These are phyloP conservation scores for Penicillium dipodomyicola DNA, from an alignment of 495 filamentous ascomycete genomes.

Conservation along the genomic window DNA sequence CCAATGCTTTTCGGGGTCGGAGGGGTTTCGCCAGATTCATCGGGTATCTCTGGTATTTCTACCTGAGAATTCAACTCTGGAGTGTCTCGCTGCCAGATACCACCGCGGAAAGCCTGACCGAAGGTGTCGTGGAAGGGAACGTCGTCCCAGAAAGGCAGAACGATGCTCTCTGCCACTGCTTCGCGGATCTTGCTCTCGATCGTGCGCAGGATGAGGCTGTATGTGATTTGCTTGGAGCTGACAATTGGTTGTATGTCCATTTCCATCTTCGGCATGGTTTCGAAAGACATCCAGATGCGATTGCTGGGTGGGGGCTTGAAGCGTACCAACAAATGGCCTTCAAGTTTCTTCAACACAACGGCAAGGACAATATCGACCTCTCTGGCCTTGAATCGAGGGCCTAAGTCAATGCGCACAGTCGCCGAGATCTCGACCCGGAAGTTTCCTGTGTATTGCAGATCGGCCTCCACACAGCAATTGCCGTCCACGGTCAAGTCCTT, in stretches of 20 bases:
- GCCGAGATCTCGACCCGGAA: constrained; percentile 87
- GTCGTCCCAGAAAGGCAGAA: constrained; percentile 96
- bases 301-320: constrained; percentile 97
- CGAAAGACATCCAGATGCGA: constrained; percentile 90
- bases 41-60: constrained; percentile 55
- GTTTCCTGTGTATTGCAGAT: constrained; percentile 83
- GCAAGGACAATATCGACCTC: constrained; percentile 89
- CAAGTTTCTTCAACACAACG: constrained; percentile 77
- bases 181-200: constrained; percentile 94
- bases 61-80: constrained; percentile 44
- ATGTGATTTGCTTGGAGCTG: constrained; percentile 92
- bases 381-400: constrained; percentile 79
- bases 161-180: constrained; percentile 86
- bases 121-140: constrained; percentile 81
- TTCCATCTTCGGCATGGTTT: constrained; percentile 86
- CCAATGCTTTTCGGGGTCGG: constrained; percentile 38
- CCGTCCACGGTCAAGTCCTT: constrained; percentile 91
- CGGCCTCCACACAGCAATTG: constrained; percentile 78
- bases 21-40: constrained; percentile 54
- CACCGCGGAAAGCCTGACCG: constrained; percentile 74
- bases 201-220: constrained; percentile 81
- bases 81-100: constrained; percentile 75
- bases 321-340: constrained; percentile 78
- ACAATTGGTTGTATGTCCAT: constrained; percentile 93
- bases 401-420: constrained; percentile 85